phyloP scores from a whole-genome alignment of 2,329 filamentous ascomycete genomes.

The Westerdykella aurantiaca region DNA sequence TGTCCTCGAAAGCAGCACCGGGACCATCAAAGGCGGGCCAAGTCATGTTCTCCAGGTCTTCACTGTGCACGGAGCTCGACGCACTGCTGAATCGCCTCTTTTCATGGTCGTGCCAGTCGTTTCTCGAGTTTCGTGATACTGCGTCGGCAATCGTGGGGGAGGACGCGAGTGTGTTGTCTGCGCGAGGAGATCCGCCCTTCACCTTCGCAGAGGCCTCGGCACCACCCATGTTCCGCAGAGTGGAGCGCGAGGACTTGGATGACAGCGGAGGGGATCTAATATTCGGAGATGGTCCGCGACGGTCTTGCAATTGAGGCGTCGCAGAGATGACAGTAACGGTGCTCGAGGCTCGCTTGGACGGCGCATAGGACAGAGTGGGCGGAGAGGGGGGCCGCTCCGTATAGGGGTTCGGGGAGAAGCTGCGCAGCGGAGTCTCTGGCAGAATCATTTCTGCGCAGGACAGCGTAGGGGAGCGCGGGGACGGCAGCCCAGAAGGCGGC shows the following conservation, averaged over 20 bases:
- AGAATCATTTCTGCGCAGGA: slow-evolving; percentile 95
- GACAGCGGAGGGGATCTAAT: slow-evolving; percentile 29
- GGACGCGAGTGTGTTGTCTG: slow-evolving; percentile 25
- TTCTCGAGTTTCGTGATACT: slow-evolving; percentile 9
- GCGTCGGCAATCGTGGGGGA: slow-evolving; percentile 28
- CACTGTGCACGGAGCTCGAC: slow-evolving; percentile 41
- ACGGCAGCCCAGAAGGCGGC: slow-evolving; percentile 9
- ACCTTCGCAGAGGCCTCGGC: slow-evolving; percentile 9
- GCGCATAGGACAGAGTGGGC: slow-evolving; percentile 24
- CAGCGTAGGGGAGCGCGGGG: slow-evolving; percentile 64
- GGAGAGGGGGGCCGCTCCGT: slow-evolving; percentile 43
- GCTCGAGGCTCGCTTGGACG: slow-evolving; percentile 14
- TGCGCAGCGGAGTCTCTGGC: slow-evolving; percentile 50
- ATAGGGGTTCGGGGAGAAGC: slow-evolving; percentile 49
- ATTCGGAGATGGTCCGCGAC: slow-evolving; percentile 26
- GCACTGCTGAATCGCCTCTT: slow-evolving; percentile 27
- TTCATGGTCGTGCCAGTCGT: slow-evolving; percentile 16
- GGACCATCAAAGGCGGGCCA: slow-evolving; percentile 35
- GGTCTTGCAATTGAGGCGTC: slow-evolving; percentile 14
- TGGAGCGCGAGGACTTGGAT: slow-evolving; percentile 31
- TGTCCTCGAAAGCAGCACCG: slow-evolving; percentile 26
- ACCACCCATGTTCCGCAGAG: slow-evolving; percentile 28
- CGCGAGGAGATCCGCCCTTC: background rate
- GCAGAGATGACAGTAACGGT: slow-evolving; percentile 24
- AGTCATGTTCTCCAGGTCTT: slow-evolving; percentile 39